Conservation (phyloP, 176 grass and related monocot species). For the Sorghum bicolor region Sorghum_bicolor_NCBIv3 NC_012870.2:76695001-76695500, state of each 20-base stretch:
- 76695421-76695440: constrained; percentile 42
- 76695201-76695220: constrained; percentile 23
- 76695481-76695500: background rate
- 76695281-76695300: background rate
- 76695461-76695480: background rate
- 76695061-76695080: constrained; percentile 38
- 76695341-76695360: constrained; percentile 28
- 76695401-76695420: constrained; percentile 18
- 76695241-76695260: background rate
- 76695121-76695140: constrained; percentile 16
- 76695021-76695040: no score
- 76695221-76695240: background rate
- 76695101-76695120: constrained; percentile 44
- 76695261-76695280: constrained; percentile 13
- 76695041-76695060: constrained; percentile 29
- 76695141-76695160: constrained; percentile 31
- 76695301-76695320: background rate
- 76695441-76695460: constrained; percentile 60
- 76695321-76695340: background rate
- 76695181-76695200: constrained; percentile 11
- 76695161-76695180: background rate
- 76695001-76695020: no score
- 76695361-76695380: constrained; percentile 27
- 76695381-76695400: constrained; percentile 37
- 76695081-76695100: constrained; percentile 49